phyloP scores from a whole-genome alignment of 352 stramenopile species.

The Plasmopara viticola region DNA sequence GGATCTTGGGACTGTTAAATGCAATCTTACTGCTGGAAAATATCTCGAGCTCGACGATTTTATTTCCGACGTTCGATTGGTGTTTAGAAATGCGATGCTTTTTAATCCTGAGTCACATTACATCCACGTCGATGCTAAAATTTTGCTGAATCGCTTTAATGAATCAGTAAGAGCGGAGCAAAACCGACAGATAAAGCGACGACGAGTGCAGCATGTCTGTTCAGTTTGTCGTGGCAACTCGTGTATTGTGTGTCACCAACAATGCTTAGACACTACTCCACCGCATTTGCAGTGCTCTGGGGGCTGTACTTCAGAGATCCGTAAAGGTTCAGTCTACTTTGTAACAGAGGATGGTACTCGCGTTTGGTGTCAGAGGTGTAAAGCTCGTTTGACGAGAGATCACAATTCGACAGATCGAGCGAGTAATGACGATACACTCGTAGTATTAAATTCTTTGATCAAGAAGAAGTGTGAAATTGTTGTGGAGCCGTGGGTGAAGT shows the following conservation, averaged over 20 bases:
- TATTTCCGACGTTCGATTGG: slow-evolving; percentile 66
- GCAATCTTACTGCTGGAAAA: slow-evolving; percentile 63
- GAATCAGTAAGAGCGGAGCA: slow-evolving; percentile 37
- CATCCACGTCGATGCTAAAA: slow-evolving; percentile 61
- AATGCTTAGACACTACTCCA: slow-evolving; percentile 53
- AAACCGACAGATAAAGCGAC: slow-evolving; percentile 42
- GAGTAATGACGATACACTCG: slow-evolving; percentile 13
- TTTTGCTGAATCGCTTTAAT: slow-evolving; percentile 66
- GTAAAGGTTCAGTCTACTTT: slow-evolving; percentile 73
- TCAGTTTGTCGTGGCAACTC: slow-evolving; percentile 54
- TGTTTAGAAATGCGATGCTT: slow-evolving; percentile 87
- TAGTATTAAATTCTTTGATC: slow-evolving; percentile 29
- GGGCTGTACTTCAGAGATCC: slow-evolving; percentile 67
- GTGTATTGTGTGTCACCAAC: slow-evolving; percentile 68
- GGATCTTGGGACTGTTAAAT: slow-evolving; percentile 88
- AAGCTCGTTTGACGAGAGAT: slow-evolving; percentile 33
- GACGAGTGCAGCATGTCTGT: slow-evolving; percentile 44
- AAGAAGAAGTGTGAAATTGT: slow-evolving; percentile 62
- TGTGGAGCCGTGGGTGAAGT: slow-evolving; percentile 82
- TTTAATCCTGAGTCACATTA: slow-evolving; percentile 81
- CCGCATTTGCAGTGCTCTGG: slow-evolving; percentile 72
- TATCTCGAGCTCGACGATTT: slow-evolving; percentile 87
- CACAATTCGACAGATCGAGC: slow-evolving; percentile 8
- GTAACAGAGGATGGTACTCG: slow-evolving; percentile 66
- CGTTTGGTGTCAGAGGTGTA: slow-evolving; percentile 78